phyloP scores from a whole-genome alignment of 2,329 filamentous ascomycete species.

The Elsinoe arachidis region DNA sequence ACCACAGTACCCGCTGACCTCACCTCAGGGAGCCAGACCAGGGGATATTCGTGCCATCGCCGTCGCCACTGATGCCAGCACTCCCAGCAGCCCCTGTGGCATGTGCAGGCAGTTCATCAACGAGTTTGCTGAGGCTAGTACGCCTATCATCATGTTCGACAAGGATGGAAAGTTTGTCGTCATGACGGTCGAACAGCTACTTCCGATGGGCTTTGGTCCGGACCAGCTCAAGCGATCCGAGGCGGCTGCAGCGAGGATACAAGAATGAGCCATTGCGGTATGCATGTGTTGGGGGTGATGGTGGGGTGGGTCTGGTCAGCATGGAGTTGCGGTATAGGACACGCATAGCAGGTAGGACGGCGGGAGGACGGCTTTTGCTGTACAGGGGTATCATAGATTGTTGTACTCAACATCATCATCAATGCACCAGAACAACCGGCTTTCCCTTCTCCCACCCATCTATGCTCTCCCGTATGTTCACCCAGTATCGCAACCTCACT shows the following conservation, averaged over 20 bases:
- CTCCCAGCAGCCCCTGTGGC: slow-evolving; percentile 60
- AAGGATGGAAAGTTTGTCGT: slow-evolving; percentile 65
- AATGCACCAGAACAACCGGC: slow-evolving; percentile 49
- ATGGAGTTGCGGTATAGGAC: background rate
- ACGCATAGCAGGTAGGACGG: background rate
- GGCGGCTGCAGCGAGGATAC: background rate
- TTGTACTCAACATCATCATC: slow-evolving; percentile 18
- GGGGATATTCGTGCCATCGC: slow-evolving; percentile 66
- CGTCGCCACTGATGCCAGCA: slow-evolving; percentile 64
- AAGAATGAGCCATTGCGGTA: background rate
- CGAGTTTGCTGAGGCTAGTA: slow-evolving; percentile 45
- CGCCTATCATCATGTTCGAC: slow-evolving; percentile 89
- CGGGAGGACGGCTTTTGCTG: background rate
- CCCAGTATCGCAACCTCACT: slow-evolving; percentile 78
- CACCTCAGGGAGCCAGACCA: slow-evolving; percentile 28
- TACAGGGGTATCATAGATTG: slow-evolving; percentile 13
- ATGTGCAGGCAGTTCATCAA: slow-evolving; percentile 81
- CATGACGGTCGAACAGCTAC: slow-evolving; percentile 55
- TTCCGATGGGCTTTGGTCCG: slow-evolving; percentile 48
- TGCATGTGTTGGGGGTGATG: background rate
- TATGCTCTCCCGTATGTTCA: slow-evolving; percentile 73
- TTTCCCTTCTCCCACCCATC: slow-evolving; percentile 77
- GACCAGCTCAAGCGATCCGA: slow-evolving; percentile 31
- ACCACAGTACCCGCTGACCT: background rate
- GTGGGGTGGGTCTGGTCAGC: background rate